These are phyloP conservation scores for Fagus crenata DNA, from an alignment of 306 rosid genomes.

Conservation along the genomic window DNA sequence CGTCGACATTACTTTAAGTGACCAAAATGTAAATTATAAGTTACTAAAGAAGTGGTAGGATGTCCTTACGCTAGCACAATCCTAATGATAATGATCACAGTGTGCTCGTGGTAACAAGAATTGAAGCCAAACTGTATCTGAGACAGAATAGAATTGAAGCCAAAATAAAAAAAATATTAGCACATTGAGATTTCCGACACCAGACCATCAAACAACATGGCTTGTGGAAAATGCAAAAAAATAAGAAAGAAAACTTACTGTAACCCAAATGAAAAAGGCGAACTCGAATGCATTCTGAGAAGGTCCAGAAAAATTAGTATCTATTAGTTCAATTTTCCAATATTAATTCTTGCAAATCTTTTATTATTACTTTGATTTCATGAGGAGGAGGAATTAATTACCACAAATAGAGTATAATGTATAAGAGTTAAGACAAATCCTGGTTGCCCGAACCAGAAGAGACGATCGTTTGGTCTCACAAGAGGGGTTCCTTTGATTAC, in stretches of 20 bases:
- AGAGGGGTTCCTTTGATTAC: constrained; percentile 40
- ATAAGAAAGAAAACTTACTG: constrained; percentile 26
- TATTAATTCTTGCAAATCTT: background rate
- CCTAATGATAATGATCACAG: background rate
- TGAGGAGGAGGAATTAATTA: constrained; percentile 3
- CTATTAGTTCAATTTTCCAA: background rate
- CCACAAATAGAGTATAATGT: constrained; percentile 41
- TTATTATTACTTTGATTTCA: background rate
- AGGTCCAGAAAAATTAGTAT: background rate
- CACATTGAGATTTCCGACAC: background rate
- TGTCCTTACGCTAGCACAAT: constrained; percentile 33
- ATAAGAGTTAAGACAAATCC: constrained; percentile 35
- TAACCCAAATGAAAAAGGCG: constrained; percentile 39
- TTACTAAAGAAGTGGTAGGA: background rate
- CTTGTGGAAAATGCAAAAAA: background rate
- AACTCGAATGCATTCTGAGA: constrained; percentile 43
- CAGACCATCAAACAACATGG: background rate
- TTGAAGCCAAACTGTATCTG: constrained; percentile 28
- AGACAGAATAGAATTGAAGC: background rate
- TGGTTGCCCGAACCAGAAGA: constrained; percentile 38
- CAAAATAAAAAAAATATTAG: too few relatives aligned
- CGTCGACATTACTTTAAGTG: too few relatives aligned
- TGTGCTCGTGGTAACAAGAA: constrained; percentile 40
- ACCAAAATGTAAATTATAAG: too few relatives aligned
- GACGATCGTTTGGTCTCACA: constrained; percentile 31